Conservation (phyloP, 2,329 filamentous ascomycete genomes). For the Hymenoscyphus repandus region DNA sequence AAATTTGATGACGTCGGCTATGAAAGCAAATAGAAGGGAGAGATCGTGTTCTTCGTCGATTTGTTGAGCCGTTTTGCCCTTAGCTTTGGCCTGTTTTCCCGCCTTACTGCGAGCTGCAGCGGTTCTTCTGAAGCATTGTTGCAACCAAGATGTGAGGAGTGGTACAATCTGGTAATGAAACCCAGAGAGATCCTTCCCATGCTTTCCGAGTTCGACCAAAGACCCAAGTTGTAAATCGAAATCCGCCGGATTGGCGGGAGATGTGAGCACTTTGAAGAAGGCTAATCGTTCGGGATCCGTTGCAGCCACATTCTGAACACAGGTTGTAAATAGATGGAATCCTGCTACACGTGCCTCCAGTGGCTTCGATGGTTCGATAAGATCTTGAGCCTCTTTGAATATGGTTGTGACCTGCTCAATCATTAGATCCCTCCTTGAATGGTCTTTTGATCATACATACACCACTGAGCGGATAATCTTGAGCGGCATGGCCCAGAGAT, state of each 20-base stretch:
- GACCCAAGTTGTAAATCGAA: constrained; percentile 62
- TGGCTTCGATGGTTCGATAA: constrained; percentile 55
- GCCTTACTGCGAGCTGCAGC: constrained; percentile 47
- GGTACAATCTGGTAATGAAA: constrained; percentile 65
- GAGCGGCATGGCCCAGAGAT: constrained; percentile 49
- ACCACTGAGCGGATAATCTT: constrained; percentile 49
- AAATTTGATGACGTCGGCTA: constrained; percentile 68
- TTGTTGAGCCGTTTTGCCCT: constrained; percentile 31
- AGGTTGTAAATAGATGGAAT: constrained; percentile 61
- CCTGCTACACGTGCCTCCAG: constrained; percentile 50
- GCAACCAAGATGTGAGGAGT: constrained; percentile 56
- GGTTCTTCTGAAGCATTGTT: constrained; percentile 48
- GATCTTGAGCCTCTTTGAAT: constrained; percentile 61
- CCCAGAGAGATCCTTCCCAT: constrained; percentile 57
- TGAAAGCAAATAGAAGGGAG: constrained; percentile 57
- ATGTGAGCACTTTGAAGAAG: constrained; percentile 59
- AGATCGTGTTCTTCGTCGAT: constrained; percentile 56
- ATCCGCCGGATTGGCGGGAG: constrained; percentile 52
- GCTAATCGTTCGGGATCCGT: constrained; percentile 63
- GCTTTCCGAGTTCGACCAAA: constrained; percentile 54
- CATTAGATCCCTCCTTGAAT: constrained; percentile 5
- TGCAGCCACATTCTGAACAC: constrained; percentile 55
- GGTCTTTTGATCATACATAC: constrained; percentile 17
- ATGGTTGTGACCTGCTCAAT: constrained; percentile 36
- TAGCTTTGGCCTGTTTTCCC: constrained; percentile 36